Evolutionary conservation across 306 rosid species (phyloP), one percentile per base, ranked within the genome.

Genomic region (Styphnolobium japonicum): DNA sequence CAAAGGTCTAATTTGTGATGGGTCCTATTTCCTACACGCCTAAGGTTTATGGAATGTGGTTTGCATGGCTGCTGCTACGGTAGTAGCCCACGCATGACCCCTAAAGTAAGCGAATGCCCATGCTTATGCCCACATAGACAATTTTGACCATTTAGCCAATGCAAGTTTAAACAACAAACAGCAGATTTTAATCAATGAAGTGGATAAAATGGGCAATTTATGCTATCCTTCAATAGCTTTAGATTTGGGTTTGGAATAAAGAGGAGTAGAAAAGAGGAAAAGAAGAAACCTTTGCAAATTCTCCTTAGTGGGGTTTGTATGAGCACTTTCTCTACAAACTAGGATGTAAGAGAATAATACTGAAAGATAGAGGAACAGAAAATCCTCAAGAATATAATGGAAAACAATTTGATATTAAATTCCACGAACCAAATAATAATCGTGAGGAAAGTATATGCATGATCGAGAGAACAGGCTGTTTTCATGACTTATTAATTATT

Each of bases 241-340:
- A 83, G 88, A 85, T 82, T 88, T 88, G 89, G 91, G 86, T 87
- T 90, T 86, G 91, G 98, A 94, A 94, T 92, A 88, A 94, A 94
- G 89, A 88, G 76, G 79, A 31, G 4, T 45, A 73, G 71, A 82
- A 72, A 80, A 86, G 78, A 77, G 72, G 81, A 79, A 56, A 85
- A 82, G 75, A 37, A 70, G 76, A 77, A 53, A 73, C 65, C 86
- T 89, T 77, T 88, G 85, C 68, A 90, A 84, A 80, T 85, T 81
- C 85, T 83, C 86, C 75, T 55, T 45, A 77, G 92, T 86, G 98
- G 94, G 94, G 86, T 89, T 89, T 86, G 67, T 61, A 80, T 43
- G 84, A 73, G 83, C 83, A 82, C 93, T 92, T 88, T 92, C 83
- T 68, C 92, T 53, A 62, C 82, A 79, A 87, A 85, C 86, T 84